Percentiles rank a stretch among this genome's conserved stretches.
These are phyloP conservation scores for Gypsophila paniculata DNA, from an alignment of 179 eudicot species.

Conservation along the genomic window DNA sequence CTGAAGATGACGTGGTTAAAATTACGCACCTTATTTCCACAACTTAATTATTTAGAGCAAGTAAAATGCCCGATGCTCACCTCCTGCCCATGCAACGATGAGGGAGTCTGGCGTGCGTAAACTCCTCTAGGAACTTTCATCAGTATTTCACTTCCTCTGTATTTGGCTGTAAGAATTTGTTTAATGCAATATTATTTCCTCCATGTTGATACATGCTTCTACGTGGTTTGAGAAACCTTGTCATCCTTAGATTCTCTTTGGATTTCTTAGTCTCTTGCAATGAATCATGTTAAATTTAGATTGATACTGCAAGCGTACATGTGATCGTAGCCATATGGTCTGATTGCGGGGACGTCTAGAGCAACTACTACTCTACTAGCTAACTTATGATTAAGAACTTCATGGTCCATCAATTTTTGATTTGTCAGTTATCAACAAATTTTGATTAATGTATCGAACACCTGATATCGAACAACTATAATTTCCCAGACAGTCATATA, in stretches of 20 bases:
- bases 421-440: neutral
- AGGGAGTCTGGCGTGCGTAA: slow-evolving; percentile 14
- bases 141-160: neutral
- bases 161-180: neutral
- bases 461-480: too few species aligned
- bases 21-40: slow-evolving; percentile 12
- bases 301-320: neutral
- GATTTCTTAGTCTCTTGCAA: neutral
- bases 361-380: too few species aligned
- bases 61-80: slow-evolving; percentile 15
- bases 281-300: neutral
- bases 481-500: neutral
- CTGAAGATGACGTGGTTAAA: slow-evolving; percentile 1
- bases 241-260: neutral
- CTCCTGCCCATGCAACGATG: slow-evolving; percentile 9
- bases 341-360: neutral
- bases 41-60: slow-evolving; percentile 15
- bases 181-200: neutral
- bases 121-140: slow-evolving; percentile 5
- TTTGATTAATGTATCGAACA: too few species aligned
- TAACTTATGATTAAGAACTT: neutral
- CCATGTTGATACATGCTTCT: neutral
- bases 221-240: neutral
- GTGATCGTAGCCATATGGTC: neutral
- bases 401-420: neutral